phyloP scores from a whole-genome alignment of 2,329 filamentous ascomycete species.

The Scytalidium sp. region DNA sequence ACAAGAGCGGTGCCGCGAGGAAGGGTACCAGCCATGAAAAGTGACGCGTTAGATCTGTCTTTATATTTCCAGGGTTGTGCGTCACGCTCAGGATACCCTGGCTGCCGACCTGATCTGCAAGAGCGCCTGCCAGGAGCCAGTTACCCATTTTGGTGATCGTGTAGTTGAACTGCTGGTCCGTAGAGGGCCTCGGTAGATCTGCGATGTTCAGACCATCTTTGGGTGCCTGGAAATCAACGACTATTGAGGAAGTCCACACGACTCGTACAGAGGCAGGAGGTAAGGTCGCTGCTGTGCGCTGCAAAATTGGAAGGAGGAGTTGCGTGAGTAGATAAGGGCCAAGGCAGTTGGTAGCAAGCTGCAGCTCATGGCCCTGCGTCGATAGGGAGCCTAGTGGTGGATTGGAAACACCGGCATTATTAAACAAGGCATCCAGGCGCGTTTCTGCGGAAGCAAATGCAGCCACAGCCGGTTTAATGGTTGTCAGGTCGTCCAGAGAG shows the following conservation, averaged over 20 bases:
- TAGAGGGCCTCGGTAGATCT: constrained; percentile 4
- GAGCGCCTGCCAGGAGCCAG: constrained; percentile 14
- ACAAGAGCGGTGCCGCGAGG: neutral
- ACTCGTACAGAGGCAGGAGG: constrained; percentile 11
- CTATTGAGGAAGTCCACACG: constrained; percentile 13
- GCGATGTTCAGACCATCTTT: constrained; percentile 9
- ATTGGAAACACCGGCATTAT: neutral
- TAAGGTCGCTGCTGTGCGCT: neutral
- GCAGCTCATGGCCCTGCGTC: constrained; percentile 9
- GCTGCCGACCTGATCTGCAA: constrained; percentile 3
- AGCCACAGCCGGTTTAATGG: constrained; percentile 18
- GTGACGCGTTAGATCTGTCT: constrained; percentile 7
- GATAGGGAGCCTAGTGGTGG: constrained; percentile 8
- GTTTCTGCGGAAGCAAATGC: constrained; percentile 7
- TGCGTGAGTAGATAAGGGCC: constrained; percentile 11
- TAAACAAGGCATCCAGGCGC: neutral
- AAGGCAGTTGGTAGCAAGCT: constrained; percentile 12
- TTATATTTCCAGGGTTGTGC: constrained; percentile 14
- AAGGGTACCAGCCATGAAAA: neutral
- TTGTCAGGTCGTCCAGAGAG: constrained; percentile 27
- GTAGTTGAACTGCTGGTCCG: constrained; percentile 12
- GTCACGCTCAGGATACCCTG: constrained; percentile 11
- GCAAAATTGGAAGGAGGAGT: constrained; percentile 31
- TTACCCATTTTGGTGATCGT: constrained; percentile 14
- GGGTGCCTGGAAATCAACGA: constrained; percentile 11